These are phyloP conservation scores for Hygrophoropsis aurantiaca DNA, from an alignment of 768 basidiomycete species.

Conservation along the genomic window DNA sequence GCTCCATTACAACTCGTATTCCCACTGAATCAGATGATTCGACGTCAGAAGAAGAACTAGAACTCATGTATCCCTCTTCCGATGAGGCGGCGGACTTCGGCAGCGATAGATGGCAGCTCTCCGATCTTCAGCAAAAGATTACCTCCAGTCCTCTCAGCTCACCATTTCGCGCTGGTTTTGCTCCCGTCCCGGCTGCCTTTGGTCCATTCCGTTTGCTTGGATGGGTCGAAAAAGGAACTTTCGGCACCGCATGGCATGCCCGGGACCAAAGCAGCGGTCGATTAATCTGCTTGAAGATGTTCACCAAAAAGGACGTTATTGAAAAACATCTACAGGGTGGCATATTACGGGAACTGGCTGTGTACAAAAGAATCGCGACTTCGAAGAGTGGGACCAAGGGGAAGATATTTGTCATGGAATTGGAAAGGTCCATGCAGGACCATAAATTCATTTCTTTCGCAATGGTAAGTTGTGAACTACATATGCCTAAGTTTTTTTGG, in stretches of 20 bases:
- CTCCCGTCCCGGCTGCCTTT: slow-evolving; percentile 12
- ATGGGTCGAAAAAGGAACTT: slow-evolving; percentile 18
- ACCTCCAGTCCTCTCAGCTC: not conserved
- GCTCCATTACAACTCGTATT: no score
- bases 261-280: slow-evolving; percentile 26
- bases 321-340: slow-evolving; percentile 10
- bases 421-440: slow-evolving; percentile 37
- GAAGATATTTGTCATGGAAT: slow-evolving; percentile 36
- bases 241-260: slow-evolving; percentile 20
- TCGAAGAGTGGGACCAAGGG: slow-evolving; percentile 18
- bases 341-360: slow-evolving; percentile 32
- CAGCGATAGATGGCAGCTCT: no score
- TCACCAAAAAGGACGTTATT: slow-evolving; percentile 19
- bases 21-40: no score
- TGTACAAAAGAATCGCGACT: slow-evolving; percentile 34
- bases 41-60: no score
- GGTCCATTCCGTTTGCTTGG: slow-evolving; percentile 25
- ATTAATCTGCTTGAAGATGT: slow-evolving; percentile 40
- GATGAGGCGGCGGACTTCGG: no score
- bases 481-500: not conserved
- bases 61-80: no score
- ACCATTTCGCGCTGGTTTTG: slow-evolving; percentile 8
- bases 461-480: slow-evolving; percentile 32
- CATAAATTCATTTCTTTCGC: slow-evolving; percentile 30
- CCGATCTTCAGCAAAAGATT: not conserved